phyloP scores from a whole-genome alignment of 2,329 filamentous ascomycete species.

The Fusarium tuaranense region DNA sequence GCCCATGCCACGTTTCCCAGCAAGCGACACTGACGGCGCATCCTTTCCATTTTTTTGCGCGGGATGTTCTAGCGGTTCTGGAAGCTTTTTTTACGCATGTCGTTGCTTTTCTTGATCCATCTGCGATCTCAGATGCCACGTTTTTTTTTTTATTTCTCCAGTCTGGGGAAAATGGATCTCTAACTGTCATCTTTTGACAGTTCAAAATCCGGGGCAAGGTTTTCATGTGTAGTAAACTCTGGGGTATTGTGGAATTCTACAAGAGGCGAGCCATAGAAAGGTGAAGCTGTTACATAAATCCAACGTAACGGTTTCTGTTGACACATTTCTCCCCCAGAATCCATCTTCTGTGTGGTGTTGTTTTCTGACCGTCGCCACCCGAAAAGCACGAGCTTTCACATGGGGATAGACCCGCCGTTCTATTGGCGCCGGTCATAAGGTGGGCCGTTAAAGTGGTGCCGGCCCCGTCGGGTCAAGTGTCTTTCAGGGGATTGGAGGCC shows the following conservation, averaged over 20 bases:
- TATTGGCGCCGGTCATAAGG: neutral
- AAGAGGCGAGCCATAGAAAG: constrained; percentile 36
- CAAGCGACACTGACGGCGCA: neutral
- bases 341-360: neutral
- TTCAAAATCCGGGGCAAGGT: constrained; percentile 14
- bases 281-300: constrained; percentile 40
- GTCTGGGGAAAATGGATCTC: constrained; percentile 33
- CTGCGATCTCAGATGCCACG: constrained; percentile 1
- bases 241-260: constrained; percentile 34
- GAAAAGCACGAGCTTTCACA: constrained; percentile 3
- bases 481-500: neutral
- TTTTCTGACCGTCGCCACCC: constrained; percentile 1
- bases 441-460: constrained; percentile 2
- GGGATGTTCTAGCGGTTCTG: neutral
- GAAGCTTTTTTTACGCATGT: constrained; percentile 9
- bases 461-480: neutral
- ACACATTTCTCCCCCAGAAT: constrained; percentile 3
- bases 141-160: neutral
- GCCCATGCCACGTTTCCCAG: constrained; percentile 4
- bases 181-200: neutral
- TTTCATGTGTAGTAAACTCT: constrained; percentile 21
- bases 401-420: neutral
- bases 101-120: neutral
- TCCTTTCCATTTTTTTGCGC: neutral
- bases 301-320: constrained; percentile 38